Evolutionary conservation across 2,329 filamentous ascomycete species (phyloP).

Genomic region (Pestalotiopsis sp.): DNA sequence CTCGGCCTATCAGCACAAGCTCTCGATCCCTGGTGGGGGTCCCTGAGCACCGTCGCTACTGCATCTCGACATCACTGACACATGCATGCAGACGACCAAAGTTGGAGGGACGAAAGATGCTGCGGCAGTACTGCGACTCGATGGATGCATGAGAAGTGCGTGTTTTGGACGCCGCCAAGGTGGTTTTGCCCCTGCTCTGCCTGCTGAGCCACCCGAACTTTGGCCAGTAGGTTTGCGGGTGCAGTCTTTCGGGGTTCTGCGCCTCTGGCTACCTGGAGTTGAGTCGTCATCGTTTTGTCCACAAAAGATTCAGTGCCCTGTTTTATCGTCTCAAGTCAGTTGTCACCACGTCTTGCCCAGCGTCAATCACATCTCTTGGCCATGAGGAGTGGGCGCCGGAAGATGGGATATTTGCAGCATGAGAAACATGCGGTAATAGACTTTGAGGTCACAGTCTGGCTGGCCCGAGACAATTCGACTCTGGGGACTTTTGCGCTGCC

Average conservation of each 20-base stretch:
- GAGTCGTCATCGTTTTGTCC: background rate
- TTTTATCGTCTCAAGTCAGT: background rate
- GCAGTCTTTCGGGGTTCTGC: background rate
- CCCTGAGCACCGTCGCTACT: slow-evolving; percentile 15
- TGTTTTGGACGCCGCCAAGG: background rate
- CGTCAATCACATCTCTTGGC: background rate
- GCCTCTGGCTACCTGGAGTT: background rate
- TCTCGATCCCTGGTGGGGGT: background rate
- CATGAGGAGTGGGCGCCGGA: background rate
- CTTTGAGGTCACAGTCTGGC: background rate
- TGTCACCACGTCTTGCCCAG: background rate
- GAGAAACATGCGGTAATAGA: background rate
- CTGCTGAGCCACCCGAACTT: background rate
- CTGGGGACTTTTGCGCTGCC: background rate
- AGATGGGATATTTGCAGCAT: background rate
- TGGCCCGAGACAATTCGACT: background rate
- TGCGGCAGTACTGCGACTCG: background rate
- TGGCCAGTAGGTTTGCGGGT: background rate
- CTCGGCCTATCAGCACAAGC: background rate
- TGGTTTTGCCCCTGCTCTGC: background rate
- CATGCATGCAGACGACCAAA: background rate
- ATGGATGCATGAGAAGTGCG: background rate
- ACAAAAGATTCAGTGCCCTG: background rate
- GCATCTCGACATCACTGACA: slow-evolving; percentile 24
- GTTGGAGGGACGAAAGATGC: background rate